Percentiles rank a stretch among this genome's conserved stretches.
Conservation (phyloP, 495 filamentous ascomycete species). For the Lichina pygmaea region DNA sequence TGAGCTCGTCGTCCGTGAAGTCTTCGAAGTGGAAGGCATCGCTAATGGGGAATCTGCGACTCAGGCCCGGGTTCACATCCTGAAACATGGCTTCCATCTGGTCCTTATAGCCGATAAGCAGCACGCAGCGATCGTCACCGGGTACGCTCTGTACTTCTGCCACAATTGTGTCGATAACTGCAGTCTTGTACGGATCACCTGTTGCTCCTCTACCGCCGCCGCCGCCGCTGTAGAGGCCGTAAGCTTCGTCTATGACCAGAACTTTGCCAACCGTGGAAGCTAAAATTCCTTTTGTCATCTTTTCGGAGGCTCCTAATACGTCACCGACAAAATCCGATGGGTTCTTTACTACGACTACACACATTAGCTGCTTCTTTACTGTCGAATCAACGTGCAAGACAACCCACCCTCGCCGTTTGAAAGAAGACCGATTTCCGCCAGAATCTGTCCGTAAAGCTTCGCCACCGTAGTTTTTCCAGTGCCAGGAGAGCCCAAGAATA, state of each 20-base stretch:
- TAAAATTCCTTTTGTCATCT: slow-evolving; percentile 44
- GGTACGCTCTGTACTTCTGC: slow-evolving; percentile 55
- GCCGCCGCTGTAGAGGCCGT: slow-evolving; percentile 21
- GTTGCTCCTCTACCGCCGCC: slow-evolving; percentile 1
- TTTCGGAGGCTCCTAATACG: slow-evolving; percentile 36
- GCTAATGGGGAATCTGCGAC: slow-evolving; percentile 36
- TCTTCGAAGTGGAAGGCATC: slow-evolving; percentile 46
- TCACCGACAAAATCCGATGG: slow-evolving; percentile 46
- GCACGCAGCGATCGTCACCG: slow-evolving; percentile 51
- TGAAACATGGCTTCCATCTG: slow-evolving; percentile 56
- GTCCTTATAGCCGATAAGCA: slow-evolving; percentile 55
- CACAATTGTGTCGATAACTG: slow-evolving; percentile 55
- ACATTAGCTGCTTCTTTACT: neutral
- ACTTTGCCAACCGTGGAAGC: slow-evolving; percentile 40
- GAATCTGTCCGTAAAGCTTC: slow-evolving; percentile 40
- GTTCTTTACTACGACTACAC: slow-evolving; percentile 34
- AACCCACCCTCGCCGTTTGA: slow-evolving; percentile 32
- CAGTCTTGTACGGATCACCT: slow-evolving; percentile 31
- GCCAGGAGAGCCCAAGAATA: slow-evolving; percentile 43
- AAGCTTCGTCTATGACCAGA: slow-evolving; percentile 54
- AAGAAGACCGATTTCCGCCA: slow-evolving; percentile 31
- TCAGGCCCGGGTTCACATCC: slow-evolving; percentile 51
- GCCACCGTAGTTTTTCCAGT: slow-evolving; percentile 59
- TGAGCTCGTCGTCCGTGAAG: slow-evolving; percentile 30
- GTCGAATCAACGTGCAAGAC: neutral